Evolutionary conservation across 164 flowering plant species (phyloP).

Genomic region (Sextonia rubra): DNA sequence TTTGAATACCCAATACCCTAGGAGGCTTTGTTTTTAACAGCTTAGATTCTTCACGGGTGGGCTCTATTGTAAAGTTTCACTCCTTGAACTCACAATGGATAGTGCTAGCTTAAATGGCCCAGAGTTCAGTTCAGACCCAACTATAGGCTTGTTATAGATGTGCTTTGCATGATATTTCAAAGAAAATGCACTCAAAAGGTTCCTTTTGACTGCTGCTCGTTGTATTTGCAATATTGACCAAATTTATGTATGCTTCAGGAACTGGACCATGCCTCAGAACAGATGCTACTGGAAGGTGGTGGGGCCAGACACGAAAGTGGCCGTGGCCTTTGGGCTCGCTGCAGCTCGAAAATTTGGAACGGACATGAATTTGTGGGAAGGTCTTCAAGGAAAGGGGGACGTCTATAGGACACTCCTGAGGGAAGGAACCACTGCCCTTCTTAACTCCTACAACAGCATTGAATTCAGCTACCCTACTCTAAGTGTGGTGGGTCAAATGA

Average conservation of each 20-base stretch:
- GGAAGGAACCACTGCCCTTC: constrained; percentile 77
- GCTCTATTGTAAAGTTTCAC: no score
- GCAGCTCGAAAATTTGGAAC: constrained; percentile 70
- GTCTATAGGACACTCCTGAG: constrained; percentile 76
- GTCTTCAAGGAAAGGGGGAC: constrained; percentile 74
- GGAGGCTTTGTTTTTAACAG: no score
- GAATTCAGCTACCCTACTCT: constrained; percentile 53
- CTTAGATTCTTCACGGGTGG: no score
- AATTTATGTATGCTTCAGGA: constrained; percentile 29
- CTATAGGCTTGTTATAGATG: no score
- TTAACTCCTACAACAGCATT: constrained; percentile 76
- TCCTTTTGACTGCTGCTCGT: no score
- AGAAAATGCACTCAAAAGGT: background rate
- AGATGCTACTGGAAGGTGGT: constrained; percentile 83
- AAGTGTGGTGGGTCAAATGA: constrained; percentile 38
- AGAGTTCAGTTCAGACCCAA: no score
- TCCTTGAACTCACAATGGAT: no score
- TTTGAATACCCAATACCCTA: no score
- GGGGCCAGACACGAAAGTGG: constrained; percentile 69
- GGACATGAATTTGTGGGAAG: constrained; percentile 58
- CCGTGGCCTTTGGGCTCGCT: constrained; percentile 54
- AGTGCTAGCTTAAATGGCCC: no score
- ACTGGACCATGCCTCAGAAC: constrained; percentile 70
- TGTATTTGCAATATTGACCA: background rate
- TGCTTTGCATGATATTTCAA: background rate